Evolutionary conservation across 345 rosid species (phyloP), one percentile per base, ranked within the genome.

Genomic region (Populus pruinosa): DNA sequence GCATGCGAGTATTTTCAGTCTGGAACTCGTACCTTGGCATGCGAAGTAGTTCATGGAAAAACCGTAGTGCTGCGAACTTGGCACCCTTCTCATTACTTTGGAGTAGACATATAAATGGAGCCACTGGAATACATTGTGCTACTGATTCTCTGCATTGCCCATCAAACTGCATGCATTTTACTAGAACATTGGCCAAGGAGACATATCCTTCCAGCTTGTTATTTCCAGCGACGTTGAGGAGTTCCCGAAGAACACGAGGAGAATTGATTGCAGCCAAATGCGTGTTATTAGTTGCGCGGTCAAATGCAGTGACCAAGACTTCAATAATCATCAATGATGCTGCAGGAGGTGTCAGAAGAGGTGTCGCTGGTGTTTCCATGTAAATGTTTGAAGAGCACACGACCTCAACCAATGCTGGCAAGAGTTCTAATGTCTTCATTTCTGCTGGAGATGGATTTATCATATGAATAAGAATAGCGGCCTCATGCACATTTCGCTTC

Each of bases 251-350:
- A 47, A 93, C 87, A 25, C 74, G 79, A 10, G 97, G 99, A 12
- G 97, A 90, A 79, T 83, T 90, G 73, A 95, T 89, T 27, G 81
- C 87, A n/a, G 93, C 90, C 82, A 95, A 83, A 82, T 90, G 94
- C 79, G 53, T 78, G 12, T 84, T 91, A 78, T 91, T 95, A 47
- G 99, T 91, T 61, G 84, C 88, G 65, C 83, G 78, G 80, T 95
- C 96, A 78, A 95, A 93, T 69, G 98, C 94, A 44, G 97, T 93
- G 31, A 93, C 90, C 33, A 93, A 74, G 27, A 95, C 93, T 89
- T 95, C 89, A 56, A 95, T 90, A 14, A 95, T 91, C 97, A 91
- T 93, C 84, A 94, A 67, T 4, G 98, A 90, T 31, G 98, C 98
- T 0, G 90, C 87, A 8, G 91, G 94, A 7, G 99, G 98, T 3